phyloP scores from a whole-genome alignment of 1,139 yeast genomes.

The Candida tropicalis region DNA sequence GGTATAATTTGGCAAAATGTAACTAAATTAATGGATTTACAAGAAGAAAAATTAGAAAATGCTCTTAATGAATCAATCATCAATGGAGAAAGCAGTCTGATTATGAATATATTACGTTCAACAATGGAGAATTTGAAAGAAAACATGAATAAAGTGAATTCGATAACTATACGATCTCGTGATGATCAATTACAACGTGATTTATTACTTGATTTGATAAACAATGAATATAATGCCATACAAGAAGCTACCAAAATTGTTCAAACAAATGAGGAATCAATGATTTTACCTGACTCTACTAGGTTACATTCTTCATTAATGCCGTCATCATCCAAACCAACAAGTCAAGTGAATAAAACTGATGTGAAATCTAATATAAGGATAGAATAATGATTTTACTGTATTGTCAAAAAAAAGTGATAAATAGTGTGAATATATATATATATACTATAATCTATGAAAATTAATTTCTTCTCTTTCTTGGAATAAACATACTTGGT shows the following conservation, averaged over 20 bases:
- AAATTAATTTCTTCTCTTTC: slow-evolving; percentile 14
- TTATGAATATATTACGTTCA: slow-evolving; percentile 9
- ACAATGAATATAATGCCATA: slow-evolving; percentile 13
- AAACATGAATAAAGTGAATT: neutral
- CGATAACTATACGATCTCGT: neutral
- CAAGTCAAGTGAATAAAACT: slow-evolving; percentile 10
- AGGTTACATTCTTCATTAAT: slow-evolving; percentile 4
- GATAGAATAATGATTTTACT: slow-evolving; percentile 5
- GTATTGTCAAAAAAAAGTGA: no score
- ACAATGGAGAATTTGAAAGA: slow-evolving; percentile 10
- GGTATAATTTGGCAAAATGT: slow-evolving; percentile 43
- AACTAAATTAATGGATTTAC: slow-evolving; percentile 28
- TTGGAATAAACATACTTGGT: slow-evolving; percentile 22
- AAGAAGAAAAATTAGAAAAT: slow-evolving; percentile 29
- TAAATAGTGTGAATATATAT: neutral
- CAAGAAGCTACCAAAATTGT: slow-evolving; percentile 13
- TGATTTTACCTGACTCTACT: neutral
- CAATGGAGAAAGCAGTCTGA: slow-evolving; percentile 4
- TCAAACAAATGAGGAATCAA: neutral
- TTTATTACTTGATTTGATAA: slow-evolving; percentile 5
- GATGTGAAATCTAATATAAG: slow-evolving; percentile 4
- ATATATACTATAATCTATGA: no score
- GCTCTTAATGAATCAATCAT: slow-evolving; percentile 22
- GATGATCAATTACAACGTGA: slow-evolving; percentile 1
- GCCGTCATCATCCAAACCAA: slow-evolving; percentile 13